Conservation (phyloP, 2,329 filamentous ascomycete species). For the Samsoniella hepiali region DNA sequence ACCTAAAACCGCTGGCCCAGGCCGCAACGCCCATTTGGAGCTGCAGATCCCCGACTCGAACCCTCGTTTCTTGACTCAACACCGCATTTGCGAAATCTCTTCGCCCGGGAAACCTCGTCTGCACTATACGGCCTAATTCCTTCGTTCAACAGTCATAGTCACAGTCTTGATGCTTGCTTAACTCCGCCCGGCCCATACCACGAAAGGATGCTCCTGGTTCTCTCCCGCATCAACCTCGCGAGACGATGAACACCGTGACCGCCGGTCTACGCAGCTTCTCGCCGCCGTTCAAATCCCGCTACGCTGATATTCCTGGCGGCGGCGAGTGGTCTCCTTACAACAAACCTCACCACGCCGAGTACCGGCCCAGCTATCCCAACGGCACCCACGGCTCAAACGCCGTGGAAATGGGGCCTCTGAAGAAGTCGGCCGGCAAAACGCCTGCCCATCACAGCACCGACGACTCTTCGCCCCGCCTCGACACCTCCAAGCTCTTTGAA, state of each 20-base stretch:
- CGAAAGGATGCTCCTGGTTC: conserved; percentile 15
- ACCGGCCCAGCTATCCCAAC: background rate
- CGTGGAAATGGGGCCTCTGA: background rate
- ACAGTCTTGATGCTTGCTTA: conserved; percentile 4
- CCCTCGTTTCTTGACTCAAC: background rate
- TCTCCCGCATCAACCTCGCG: conserved; percentile 1
- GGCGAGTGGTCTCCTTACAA: background rate
- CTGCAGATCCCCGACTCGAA: background rate
- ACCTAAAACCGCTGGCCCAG: background rate
- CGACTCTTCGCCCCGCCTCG: background rate
- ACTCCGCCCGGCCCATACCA: background rate
- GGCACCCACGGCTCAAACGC: background rate
- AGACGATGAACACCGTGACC: conserved; percentile 12
- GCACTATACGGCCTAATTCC: background rate
- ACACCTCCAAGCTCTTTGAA: conserved; percentile 13
- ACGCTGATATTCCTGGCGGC: background rate
- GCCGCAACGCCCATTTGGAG: background rate
- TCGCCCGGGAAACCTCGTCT: too few species aligned
- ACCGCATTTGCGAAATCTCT: background rate
- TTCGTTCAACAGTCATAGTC: background rate
- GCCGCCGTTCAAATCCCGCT: conserved; percentile 6
- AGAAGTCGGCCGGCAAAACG: conserved; percentile 2
- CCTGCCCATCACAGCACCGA: background rate
- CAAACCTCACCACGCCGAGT: background rate
- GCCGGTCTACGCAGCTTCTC: conserved; percentile 15